These are phyloP conservation scores for Rhodomyrtus psidioides DNA, from an alignment of 441 rosid genomes.

Conservation along the genomic window DNA sequence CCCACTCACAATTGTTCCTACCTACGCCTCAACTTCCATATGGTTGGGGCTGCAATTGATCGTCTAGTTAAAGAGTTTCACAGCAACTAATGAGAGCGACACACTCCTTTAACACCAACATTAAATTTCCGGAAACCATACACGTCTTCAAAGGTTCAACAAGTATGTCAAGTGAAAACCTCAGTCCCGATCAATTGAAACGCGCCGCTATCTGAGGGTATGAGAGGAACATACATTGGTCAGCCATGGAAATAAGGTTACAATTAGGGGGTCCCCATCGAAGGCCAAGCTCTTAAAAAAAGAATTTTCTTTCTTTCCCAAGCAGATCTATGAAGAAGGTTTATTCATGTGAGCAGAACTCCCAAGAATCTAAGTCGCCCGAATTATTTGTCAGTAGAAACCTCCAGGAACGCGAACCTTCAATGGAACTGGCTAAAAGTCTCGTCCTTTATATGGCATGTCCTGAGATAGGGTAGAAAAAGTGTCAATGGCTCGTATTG, in stretches of 20 bases:
- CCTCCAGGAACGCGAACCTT: constrained; percentile 10
- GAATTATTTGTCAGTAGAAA: constrained; percentile 16
- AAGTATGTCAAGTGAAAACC: neutral
- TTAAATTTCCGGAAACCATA: neutral
- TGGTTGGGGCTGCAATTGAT: neutral
- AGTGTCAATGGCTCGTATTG: neutral
- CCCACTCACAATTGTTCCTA: neutral
- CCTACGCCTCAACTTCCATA: neutral
- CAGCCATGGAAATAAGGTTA: neutral
- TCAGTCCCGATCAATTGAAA: neutral
- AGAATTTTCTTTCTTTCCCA: neutral
- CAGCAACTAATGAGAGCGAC: neutral
- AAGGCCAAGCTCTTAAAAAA: neutral
- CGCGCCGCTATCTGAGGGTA: neutral
- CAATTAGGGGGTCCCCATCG: neutral
- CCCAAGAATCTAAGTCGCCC: neutral
- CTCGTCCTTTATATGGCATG: constrained; percentile 66
- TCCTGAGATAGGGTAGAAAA: constrained; percentile 31
- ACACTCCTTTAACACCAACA: neutral
- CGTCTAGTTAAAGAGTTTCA: neutral
- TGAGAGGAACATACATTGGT: neutral
- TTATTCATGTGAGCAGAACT: neutral
- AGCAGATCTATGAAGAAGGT: neutral
- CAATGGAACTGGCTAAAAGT: constrained; percentile 22
- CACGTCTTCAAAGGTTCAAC: neutral